Evolutionary conservation across 495 filamentous ascomycete species (phyloP), one percentile per base, ranked within the genome.

Genomic region (Aspergillus nanangensis): DNA sequence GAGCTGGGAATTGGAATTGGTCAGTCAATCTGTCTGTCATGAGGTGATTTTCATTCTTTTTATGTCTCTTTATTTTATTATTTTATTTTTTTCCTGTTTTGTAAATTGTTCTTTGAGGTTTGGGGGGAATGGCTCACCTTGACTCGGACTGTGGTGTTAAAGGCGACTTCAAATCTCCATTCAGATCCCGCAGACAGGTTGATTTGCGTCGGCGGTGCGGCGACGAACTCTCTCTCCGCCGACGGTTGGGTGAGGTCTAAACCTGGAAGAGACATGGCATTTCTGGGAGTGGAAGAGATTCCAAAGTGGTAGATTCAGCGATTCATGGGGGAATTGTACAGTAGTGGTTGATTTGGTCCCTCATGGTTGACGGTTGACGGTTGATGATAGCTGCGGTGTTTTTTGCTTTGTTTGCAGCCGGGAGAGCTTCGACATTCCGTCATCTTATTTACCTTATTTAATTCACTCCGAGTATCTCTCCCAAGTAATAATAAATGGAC

Each of bases 141-240:
- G 41, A 84, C 75, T 53, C 76, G 72, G 31, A 90, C 66, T 14
- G 71, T 79, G 14, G 75, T 71, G 9, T 76, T 75, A 58, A 82
- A 84, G 20, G 85, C 78, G 22, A 94, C 86, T 57, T 95, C 87
- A 72, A 98, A 98, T 46, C 93, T 81, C 84, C 87, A 98, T 77
- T 98, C 93, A 3, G 75, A 74, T 35, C 71, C 71, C 18, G 70
- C 63, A 18, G 63, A 59, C 44, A 84, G 57, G 38, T 40, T 58
- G 51, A 74, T 64, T 41, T 71, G 71, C 17, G 71, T 64, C 25
- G 71, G 71, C 43, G 66, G 69, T 35, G 66, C 67, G 49, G 61
- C 46, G 29, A 52, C 61, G 44, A 62, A 62, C 17, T 64, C 58
- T 41, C 61, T 65, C 21, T 72, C 71, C 52, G 58, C 65, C 31